Evolutionary conservation across 2,329 filamentous ascomycete genomes (phyloP).

Genomic region (Colletotrichum sp.): DNA sequence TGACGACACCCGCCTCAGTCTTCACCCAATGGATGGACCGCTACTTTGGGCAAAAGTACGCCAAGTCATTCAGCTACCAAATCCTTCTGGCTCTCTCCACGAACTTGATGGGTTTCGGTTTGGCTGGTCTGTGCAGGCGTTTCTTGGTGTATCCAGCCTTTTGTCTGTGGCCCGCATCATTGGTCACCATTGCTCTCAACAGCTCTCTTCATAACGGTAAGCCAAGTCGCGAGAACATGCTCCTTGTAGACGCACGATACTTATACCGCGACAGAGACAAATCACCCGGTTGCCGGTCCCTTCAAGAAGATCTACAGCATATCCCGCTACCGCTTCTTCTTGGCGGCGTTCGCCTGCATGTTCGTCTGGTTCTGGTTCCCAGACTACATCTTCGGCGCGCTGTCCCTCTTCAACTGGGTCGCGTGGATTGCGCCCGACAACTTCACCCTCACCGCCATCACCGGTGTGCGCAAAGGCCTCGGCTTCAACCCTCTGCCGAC

Average conservation of each 20-base stretch:
- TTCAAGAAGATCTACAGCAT: conserved; percentile 37
- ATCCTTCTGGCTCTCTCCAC: conserved; percentile 50
- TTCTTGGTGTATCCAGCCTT: conserved; percentile 54
- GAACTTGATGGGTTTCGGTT: conserved; percentile 57
- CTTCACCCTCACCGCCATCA: conserved; percentile 36
- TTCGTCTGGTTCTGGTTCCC: conserved; percentile 60
- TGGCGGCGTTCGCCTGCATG: conserved; percentile 45
- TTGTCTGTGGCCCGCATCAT: conserved; percentile 55
- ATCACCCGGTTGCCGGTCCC: conserved; percentile 30
- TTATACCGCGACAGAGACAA: conserved; percentile 21
- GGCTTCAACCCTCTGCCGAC: conserved; percentile 43
- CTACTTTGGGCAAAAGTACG: conserved; percentile 51
- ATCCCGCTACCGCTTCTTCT: conserved; percentile 48
- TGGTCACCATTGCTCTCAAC: conserved; percentile 52
- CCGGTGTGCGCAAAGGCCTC: conserved; percentile 39
- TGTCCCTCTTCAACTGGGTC: conserved; percentile 54
- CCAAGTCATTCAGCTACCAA: conserved; percentile 48
- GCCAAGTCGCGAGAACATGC: conserved; percentile 24
- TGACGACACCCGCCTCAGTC: conserved; percentile 33
- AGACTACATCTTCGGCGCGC: conserved; percentile 50
- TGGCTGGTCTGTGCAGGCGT: conserved; percentile 50
- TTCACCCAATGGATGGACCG: conserved; percentile 49
- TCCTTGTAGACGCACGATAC: rapidly evolving
- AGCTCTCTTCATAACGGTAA: conserved; percentile 42
- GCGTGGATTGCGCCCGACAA: conserved; percentile 53